Evolutionary conservation across 1,139 yeast species (phyloP).

Genomic region (Debaryomyces subglobosus): DNA sequence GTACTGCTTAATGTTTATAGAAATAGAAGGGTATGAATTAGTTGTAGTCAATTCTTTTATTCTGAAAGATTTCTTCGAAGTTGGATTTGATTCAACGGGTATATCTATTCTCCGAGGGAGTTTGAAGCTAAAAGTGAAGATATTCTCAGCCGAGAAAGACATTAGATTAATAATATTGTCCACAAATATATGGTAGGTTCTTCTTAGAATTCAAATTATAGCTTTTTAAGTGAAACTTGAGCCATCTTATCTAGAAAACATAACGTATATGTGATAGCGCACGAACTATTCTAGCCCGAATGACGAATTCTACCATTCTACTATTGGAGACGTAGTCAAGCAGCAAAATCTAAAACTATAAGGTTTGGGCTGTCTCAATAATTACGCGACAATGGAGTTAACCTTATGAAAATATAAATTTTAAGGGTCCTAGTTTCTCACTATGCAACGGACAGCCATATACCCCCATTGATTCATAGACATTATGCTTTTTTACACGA

Average conservation of each 20-base stretch:
- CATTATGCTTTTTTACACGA: neutral
- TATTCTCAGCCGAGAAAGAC: neutral
- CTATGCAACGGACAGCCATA: neutral
- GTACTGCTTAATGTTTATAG: slow-evolving; percentile 8
- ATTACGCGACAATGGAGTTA: slow-evolving; percentile 1
- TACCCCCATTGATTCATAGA: neutral
- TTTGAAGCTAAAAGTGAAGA: slow-evolving; percentile 4
- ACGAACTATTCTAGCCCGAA: neutral
- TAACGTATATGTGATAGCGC: neutral
- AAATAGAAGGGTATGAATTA: slow-evolving; percentile 7
- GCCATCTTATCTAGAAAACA: neutral
- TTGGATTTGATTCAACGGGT: neutral
- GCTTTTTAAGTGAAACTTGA: neutral
- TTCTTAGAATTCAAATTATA: neutral
- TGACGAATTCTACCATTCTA: neutral
- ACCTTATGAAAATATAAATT: neutral
- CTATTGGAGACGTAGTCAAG: neutral
- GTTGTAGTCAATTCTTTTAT: slow-evolving; percentile 8
- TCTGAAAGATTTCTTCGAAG: slow-evolving; percentile 1
- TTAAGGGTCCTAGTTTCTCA: slow-evolving; percentile 1
- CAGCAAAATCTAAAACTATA: neutral
- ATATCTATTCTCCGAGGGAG: slow-evolving; percentile 1
- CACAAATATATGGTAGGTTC: neutral
- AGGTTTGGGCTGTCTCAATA: neutral
- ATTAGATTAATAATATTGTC: neutral